Base-by-base conservation (phyloP, 1,284 basidiomycete genomes). In the Hemileia vastatrix region DNA sequence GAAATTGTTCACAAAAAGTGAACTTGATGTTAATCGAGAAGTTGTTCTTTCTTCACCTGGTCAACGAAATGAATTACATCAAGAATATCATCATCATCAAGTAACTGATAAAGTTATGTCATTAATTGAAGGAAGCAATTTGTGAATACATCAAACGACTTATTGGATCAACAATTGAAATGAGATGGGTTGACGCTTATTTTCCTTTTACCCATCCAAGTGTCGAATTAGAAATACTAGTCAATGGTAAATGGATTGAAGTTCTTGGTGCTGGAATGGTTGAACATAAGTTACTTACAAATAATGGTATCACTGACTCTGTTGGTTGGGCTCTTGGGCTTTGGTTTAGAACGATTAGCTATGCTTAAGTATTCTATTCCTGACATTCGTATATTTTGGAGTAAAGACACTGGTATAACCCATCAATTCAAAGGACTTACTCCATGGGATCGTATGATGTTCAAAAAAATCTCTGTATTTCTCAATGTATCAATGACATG, bases 1-100 rank as follows among this genome's bases (percentile, higher is more conserved):
- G n/a, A n/a, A n/a, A n/a, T n/a, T n/a, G n/a, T n/a, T n/a, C n/a
- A 90, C 96, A 79, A 95, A 99, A 76, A 95, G 94, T 31, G 91
- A 92, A 18, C 81, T 85, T 47, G 84, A 95, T 54, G 92, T 87
- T 68, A 77, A 80, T 32, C 71, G 70, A 50, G 79, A 81, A 58
- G 80, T 81, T 68, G n/a, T n/a, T n/a, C n/a, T 24, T 9, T 21
- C 8, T 3, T 23, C 1, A 8, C 8, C 0, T n/a, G 18, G 68
- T 76, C 21, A 70, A 73, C 18, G n/a, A n/a, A n/a, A n/a, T n/a
- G n/a, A n/a, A n/a, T n/a, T n/a, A n/a, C n/a, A n/a, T n/a, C n/a
- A 77, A 79, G 50, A 83, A 85, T 64, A 80, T 87, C n/a, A n/a
- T n/a, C n/a, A n/a, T n/a, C n/a, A 93, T 97, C 67, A n/a, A n/a